These are phyloP conservation scores for Leishmania amazonensis DNA, from an alignment of 208 protist genomes.

Conservation along the genomic window DNA sequence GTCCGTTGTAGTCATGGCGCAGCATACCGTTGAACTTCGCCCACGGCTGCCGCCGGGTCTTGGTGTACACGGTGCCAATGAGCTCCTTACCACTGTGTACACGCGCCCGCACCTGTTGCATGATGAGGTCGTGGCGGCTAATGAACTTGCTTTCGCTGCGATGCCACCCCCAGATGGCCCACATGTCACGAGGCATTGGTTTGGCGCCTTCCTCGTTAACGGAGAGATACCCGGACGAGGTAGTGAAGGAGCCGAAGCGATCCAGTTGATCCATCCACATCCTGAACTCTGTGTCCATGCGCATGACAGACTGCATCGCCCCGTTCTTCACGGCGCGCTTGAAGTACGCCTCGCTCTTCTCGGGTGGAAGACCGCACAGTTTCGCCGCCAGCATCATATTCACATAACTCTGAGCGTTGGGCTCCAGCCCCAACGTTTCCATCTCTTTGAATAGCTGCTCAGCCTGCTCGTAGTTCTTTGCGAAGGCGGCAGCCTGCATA, in stretches of 20 bases:
- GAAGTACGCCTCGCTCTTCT: conserved; percentile 77
- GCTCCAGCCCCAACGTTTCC: conserved; percentile 67
- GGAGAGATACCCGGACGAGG: conserved; percentile 63
- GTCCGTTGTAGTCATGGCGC: conserved; percentile 78
- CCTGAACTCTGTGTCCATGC: conserved; percentile 87
- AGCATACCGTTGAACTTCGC: conserved; percentile 84
- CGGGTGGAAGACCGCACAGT: conserved; percentile 53
- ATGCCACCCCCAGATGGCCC: conserved; percentile 90
- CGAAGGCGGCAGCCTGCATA: conserved; percentile 90
- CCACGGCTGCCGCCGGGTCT: conserved; percentile 81
- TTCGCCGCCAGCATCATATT: conserved; percentile 92
- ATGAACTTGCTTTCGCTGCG: conserved; percentile 84
- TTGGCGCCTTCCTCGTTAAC: conserved; percentile 84
- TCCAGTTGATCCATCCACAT: conserved; percentile 94
- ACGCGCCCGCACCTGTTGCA: conserved; percentile 66
- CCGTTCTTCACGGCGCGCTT: conserved; percentile 61
- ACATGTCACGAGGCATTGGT: conserved; percentile 89
- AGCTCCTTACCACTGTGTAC: conserved; percentile 68
- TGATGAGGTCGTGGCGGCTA: conserved; percentile 61
- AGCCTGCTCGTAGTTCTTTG: conserved; percentile 68
- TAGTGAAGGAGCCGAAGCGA: conserved; percentile 87
- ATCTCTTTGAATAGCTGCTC: conserved; percentile 78
- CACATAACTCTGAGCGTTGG: conserved; percentile 89
- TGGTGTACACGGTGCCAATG: conserved; percentile 81
- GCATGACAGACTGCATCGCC: conserved; percentile 72